These are phyloP conservation scores for Phytophthora tentaculata DNA, from an alignment of 352 stramenopile genomes.

Conservation along the genomic window DNA sequence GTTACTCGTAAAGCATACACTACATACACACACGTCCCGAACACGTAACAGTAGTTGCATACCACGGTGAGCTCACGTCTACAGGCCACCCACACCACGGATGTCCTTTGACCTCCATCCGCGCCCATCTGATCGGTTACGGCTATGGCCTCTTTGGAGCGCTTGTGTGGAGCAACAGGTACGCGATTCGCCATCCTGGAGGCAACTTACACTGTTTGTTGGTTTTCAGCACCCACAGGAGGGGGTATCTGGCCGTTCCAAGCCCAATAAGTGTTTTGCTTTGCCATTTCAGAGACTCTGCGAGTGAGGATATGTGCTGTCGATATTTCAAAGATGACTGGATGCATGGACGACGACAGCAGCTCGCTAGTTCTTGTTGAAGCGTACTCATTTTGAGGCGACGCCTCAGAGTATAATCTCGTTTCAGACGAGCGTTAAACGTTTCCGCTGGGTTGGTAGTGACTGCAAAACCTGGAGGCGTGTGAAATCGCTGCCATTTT, in stretches of 20 bases:
- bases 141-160: not conserved
- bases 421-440: too few species aligned
- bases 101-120: not conserved
- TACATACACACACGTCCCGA: not conserved
- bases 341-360: too few species aligned
- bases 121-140: not conserved
- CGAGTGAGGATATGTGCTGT: too few species aligned
- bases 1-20: not conserved
- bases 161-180: not conserved
- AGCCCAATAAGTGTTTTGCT: too few species aligned
- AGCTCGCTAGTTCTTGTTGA: too few species aligned
- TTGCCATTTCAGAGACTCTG: too few species aligned
- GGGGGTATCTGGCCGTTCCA: not conserved
- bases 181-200: not conserved
- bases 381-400: too few species aligned
- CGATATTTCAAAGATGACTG: not conserved
- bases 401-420: too few species aligned
- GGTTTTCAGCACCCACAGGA: not conserved
- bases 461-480: too few species aligned
- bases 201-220: not conserved
- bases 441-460: too few species aligned
- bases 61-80: too few species aligned
- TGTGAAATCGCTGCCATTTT: too few species aligned
- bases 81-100: not conserved
- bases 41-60: not conserved